Base-by-base conservation (phyloP, 2,329 filamentous ascomycete genomes). In the Boeremia exigua region DNA sequence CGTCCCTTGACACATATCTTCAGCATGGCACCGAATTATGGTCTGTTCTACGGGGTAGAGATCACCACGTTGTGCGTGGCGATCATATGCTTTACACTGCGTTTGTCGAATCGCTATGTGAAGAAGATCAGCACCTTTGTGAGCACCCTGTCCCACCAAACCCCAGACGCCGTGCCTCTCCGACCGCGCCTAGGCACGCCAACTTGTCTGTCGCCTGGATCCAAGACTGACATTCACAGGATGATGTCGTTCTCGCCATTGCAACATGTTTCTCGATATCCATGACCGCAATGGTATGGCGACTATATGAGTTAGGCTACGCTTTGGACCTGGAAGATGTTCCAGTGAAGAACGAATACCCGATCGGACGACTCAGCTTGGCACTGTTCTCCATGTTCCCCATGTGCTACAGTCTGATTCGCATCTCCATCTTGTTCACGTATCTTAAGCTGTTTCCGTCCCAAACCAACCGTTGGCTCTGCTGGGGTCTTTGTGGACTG, bases 371-470 rank as follows among this genome's bases (percentile, higher is more conserved):
- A 10, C 23, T 59, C 30, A 52, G 56, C 36, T 36, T 59, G 2
- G 47, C 56, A 1, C 30, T 59, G 4, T 59, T 59, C 34, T 42
- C 48, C 30, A 56, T 54, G 40, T 59, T 59, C 15, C 56, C 56
- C 12, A 38, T 59, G 38, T 55, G 51, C 33, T 55, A 56, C 48
- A 56, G 47, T 15, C 27, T 59, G 37, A 59, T 56, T 25, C 51
- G 56, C 3, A 52, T 49, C 6, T 61, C 59, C 10, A 61, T 61
- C 9, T 39, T 59, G 8, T 54, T 59, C 30, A 59, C 56, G 0
- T 61, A 61, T 14, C 46, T 61, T 12, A 50, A 52, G 33, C 44
- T 61, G n/a, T 61, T 61, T 14, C 59, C 59, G 5, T 51, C 48
- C 2, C 44, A 56, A 19, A 61, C 59, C 1, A 61, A 61, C 29